Base-by-base conservation (phyloP, 768 basidiomycete genomes). In the Lactifluus pinguis region DNA sequence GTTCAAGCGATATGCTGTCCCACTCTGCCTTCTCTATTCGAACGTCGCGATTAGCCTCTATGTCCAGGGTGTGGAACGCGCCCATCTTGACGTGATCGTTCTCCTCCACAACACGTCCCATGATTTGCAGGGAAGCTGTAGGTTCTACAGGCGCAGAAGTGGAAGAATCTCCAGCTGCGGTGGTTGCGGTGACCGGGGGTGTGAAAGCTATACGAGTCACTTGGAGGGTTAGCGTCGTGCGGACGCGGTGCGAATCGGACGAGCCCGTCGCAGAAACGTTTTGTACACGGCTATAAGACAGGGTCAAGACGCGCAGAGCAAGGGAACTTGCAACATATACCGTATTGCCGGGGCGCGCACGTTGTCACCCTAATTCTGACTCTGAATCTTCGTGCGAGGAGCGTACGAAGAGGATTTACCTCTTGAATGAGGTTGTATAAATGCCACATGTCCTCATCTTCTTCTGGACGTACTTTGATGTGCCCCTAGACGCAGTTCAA, bases 391-490 rank as follows among this genome's bases (percentile, higher is more conserved):
- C 59, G 57, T 45, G 42, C 34, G 21, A 36, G 60, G 19, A 55
- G 59, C 17, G 53, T 42, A 51, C 21, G 49, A 48, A 60, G 41
- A 38, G 14, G 44, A 53, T 78, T 53, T 49, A 82, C 82, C 72
- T 87, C 79, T 65, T 90, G 83, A 57, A 99, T 97, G 58, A 99
- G 79, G 76, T 99, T 98, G 74, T 98, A 99, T 32, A 98, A 79
- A 79, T 99, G 97, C 95, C 95, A 99, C 89, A 99, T 97, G 72
- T 99, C 97, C 74, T 99, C 97, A 68, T 98, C 93, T 67, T 98
- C 95, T 72, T 99, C 94, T 5, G 95, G 95, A 51, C 92, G 84
- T 49, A 98, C 78, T n/a, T 85, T 92, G 63, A 97, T 89, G 81
- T 94, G 83, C 17, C 95, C 95, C 92, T 95, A 68, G 7, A 52